Evolutionary conservation across 139 green algal species (phyloP), one percentile per base, ranked within the genome.

Genomic region (Micromonas commoda): DNA sequence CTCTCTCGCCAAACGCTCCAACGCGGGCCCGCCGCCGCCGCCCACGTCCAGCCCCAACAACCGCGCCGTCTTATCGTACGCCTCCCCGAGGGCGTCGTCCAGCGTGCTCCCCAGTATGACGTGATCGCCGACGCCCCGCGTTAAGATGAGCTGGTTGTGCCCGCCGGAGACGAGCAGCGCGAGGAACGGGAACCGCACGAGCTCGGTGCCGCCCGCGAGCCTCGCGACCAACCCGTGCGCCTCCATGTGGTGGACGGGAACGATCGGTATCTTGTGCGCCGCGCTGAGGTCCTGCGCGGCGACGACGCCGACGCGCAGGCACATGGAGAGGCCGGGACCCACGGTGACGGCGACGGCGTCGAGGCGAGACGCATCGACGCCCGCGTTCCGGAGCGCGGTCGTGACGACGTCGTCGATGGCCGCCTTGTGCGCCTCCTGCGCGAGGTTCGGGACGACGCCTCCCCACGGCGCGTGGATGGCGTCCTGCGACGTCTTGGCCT

Each of bases 161-260:
- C 95, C 95, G 89, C 94, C 9, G 45, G 72, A 78, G 39, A 77
- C 74, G 39, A 82, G 80, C 28, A 84, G 32, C 20, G 75, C 61
- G 23, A 82, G 32, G 64, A 84, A 84, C 19, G 80, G 74, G 54
- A 83, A 83, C 38, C 24, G 64, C 57, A 60, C 80, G 91, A 53
- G 4, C 92, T 79, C 0, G 88, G 88, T 45, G 95, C 87, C 35
- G 95, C 81, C 0, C 90, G 89, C 78, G 21, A 81, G 34, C 70
- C 82, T 75, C 0, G 91, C 91, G 29, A 98, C 89, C n/a, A 99
- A 83, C 0, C 92, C 80, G 71, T 99, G 95, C 2, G 94, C 95
- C 86, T 99, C 95, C 94, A 99, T 97, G 84, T 99, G 95, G 76
- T 99, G 95, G 19, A 98, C 87, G 4, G 84, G 81, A 5, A 99